These are phyloP conservation scores for Linum trigynum DNA, from an alignment of 345 rosid species.

Conservation along the genomic window DNA sequence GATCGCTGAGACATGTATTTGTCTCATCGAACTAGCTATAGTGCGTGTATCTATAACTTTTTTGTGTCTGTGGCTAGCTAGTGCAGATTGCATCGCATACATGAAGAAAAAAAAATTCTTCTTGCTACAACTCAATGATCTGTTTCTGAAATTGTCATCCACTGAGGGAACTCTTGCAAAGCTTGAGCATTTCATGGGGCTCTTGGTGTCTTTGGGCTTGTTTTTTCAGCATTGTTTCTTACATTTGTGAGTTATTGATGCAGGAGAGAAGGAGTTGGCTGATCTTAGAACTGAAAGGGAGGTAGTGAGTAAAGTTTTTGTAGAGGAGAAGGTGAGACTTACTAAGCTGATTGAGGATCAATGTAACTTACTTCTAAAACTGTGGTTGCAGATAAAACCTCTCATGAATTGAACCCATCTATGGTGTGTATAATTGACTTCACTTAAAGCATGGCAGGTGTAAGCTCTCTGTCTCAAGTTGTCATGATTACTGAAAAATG, in stretches of 20 bases:
- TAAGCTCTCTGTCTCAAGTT: too few species aligned
- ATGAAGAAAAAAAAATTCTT: too few species aligned
- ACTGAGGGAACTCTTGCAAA: constrained; percentile 41
- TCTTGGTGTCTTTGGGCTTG: not conserved
- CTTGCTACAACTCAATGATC: constrained; percentile 25
- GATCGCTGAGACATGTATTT: too few species aligned
- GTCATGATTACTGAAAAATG: too few species aligned
- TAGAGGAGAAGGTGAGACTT: constrained; percentile 36
- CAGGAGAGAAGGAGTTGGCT: constrained; percentile 59
- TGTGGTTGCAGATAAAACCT: not conserved
- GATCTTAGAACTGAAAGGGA: constrained; percentile 54
- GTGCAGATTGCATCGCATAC: too few species aligned
- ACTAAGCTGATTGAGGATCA: constrained; percentile 50
- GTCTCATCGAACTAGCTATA: too few species aligned
- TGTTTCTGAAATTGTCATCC: constrained; percentile 39
- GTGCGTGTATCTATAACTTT: too few species aligned
- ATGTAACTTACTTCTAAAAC: constrained; percentile 31
- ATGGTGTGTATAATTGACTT: too few species aligned
- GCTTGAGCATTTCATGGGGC: constrained; percentile 33
- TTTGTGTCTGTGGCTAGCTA: too few species aligned
- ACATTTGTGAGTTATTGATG: constrained; percentile 15
- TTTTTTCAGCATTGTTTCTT: constrained; percentile 11
- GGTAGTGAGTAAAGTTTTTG: constrained; percentile 38
- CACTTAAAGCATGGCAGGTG: too few species aligned
- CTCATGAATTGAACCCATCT: constrained; percentile 4